Conservation (phyloP, 495 filamentous ascomycete species). For the Mytilinidion resinicola region DNA sequence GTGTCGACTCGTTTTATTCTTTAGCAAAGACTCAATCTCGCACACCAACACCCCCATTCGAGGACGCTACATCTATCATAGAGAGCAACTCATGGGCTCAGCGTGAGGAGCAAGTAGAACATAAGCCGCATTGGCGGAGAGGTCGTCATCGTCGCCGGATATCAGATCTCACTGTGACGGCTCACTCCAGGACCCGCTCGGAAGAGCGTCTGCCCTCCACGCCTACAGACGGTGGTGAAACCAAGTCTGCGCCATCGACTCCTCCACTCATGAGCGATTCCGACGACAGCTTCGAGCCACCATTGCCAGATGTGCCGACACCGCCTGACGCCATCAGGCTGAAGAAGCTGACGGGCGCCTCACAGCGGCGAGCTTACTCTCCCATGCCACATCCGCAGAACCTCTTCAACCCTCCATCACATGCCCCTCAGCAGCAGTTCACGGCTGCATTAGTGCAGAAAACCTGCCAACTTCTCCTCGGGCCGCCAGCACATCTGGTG, state of each 20-base stretch:
- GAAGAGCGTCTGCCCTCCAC: not conserved
- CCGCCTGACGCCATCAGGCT: slow-evolving; percentile 46
- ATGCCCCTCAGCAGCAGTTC: slow-evolving; percentile 45
- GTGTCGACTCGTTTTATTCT: slow-evolving; percentile 57
- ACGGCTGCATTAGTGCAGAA: slow-evolving; percentile 65
- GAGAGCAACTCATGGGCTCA: slow-evolving; percentile 19
- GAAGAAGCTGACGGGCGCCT: slow-evolving; percentile 44
- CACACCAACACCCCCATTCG: slow-evolving; percentile 46
- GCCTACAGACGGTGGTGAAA: slow-evolving; percentile 3
- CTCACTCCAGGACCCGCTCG: slow-evolving; percentile 11
- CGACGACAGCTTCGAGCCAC: slow-evolving; percentile 29
- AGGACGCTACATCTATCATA: slow-evolving; percentile 22
- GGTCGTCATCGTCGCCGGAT: slow-evolving; percentile 33
- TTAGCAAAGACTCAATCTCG: slow-evolving; percentile 46
- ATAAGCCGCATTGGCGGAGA: slow-evolving; percentile 8
- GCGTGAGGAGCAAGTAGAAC: not conserved
- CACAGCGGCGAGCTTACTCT: slow-evolving; percentile 57
- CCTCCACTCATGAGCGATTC: slow-evolving; percentile 27
- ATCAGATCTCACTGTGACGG: slow-evolving; percentile 41
- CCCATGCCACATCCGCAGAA: slow-evolving; percentile 63
- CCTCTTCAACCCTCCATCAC: slow-evolving; percentile 49
- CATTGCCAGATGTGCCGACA: slow-evolving; percentile 41
- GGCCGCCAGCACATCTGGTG: slow-evolving; percentile 69
- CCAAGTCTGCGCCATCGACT: slow-evolving; percentile 24
- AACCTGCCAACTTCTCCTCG: slow-evolving; percentile 65